phyloP scores from a whole-genome alignment of 805 yeast genomes.

The Middelhovenomyces tepae region DNA sequence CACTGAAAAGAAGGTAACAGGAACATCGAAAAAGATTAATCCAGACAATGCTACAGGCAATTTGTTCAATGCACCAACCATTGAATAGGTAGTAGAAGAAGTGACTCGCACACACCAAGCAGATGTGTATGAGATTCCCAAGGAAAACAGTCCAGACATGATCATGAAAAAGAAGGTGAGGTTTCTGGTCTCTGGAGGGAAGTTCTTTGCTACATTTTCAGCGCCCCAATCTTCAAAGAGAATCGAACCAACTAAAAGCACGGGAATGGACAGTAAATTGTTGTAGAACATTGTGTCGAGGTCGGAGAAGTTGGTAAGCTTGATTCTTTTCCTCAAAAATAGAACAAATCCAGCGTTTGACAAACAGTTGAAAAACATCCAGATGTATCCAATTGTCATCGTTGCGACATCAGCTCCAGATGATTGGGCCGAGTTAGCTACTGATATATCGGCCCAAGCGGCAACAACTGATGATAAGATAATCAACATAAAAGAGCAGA shows the following conservation, averaged over 20 bases:
- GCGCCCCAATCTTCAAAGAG: slow-evolving; percentile 89
- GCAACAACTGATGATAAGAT: slow-evolving; percentile 95
- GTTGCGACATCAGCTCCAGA: slow-evolving; percentile 24
- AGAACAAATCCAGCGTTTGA: slow-evolving; percentile 90
- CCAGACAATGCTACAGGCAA: slow-evolving; percentile 96
- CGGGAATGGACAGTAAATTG: slow-evolving; percentile 88
- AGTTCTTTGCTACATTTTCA: slow-evolving; percentile 63
- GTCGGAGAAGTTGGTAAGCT: slow-evolving; percentile 85
- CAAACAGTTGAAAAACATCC: slow-evolving; percentile 96
- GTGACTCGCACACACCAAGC: slow-evolving; percentile 99
- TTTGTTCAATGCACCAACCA: slow-evolving; percentile 99
- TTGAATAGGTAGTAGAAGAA: slow-evolving; percentile 94
- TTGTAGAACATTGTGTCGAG: slow-evolving; percentile 98
- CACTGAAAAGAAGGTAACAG: slow-evolving; percentile 86
- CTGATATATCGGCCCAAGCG: slow-evolving; percentile 69
- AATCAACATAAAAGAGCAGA: slow-evolving; percentile 84
- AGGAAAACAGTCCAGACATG: slow-evolving; percentile 87
- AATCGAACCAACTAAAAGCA: slow-evolving; percentile 66
- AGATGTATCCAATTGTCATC: slow-evolving; percentile 72
- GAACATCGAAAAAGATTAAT: slow-evolving; percentile 87
- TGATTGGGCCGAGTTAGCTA: slow-evolving; percentile 33
- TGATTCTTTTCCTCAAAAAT: slow-evolving; percentile 95
- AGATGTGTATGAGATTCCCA: slow-evolving; percentile 96
- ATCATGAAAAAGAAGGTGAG: slow-evolving; percentile 75
- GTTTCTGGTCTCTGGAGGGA: slow-evolving; percentile 62